phyloP scores from a whole-genome alignment of 768 basidiomycete genomes.

The Cystofilobasidium macerans region DNA sequence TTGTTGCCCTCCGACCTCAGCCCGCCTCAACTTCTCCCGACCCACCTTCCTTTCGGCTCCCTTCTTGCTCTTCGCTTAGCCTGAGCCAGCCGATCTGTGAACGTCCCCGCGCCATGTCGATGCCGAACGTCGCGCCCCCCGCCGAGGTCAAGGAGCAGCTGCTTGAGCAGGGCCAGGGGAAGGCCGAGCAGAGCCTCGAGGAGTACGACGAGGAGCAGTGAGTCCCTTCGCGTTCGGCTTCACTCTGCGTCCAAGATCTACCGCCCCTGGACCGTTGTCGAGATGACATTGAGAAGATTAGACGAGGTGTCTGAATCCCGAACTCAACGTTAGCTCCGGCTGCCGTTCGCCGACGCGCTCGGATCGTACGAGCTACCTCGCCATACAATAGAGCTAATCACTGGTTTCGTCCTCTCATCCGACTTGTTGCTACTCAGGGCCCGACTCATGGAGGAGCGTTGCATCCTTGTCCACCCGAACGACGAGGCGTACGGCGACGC shows the following conservation, averaged over 20 bases:
- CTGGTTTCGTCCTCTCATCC: not conserved
- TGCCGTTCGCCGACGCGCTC: no score
- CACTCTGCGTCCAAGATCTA: no score
- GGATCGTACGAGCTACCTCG: conserved; percentile 1
- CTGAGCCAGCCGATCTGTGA: no score
- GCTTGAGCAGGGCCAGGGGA: not conserved
- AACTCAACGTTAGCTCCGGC: no score
- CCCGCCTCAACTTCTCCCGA: no score
- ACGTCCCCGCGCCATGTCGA: no score
- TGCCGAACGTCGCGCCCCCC: conserved; percentile 9
- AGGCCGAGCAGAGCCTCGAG: conserved; percentile 10
- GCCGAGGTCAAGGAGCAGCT: conserved; percentile 13
- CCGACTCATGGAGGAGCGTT: conserved; percentile 80
- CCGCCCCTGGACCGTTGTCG: not conserved
- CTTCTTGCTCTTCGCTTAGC: no score
- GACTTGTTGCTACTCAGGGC: conserved; percentile 39
- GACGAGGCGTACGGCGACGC: conserved; percentile 41
- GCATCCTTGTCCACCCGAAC: conserved; percentile 36
- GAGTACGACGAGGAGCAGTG: conserved; percentile 27
- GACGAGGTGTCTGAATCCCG: no score
- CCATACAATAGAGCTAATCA: not conserved
- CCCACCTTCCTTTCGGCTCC: no score
- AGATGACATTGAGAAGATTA: no score
- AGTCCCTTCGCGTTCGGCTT: not conserved
- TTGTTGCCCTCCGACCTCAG: no score